Percentiles rank a stretch among this genome's conserved stretches.
Conservation (phyloP, 2,329 filamentous ascomycete genomes). For the Diaporthe nobilis region DNA sequence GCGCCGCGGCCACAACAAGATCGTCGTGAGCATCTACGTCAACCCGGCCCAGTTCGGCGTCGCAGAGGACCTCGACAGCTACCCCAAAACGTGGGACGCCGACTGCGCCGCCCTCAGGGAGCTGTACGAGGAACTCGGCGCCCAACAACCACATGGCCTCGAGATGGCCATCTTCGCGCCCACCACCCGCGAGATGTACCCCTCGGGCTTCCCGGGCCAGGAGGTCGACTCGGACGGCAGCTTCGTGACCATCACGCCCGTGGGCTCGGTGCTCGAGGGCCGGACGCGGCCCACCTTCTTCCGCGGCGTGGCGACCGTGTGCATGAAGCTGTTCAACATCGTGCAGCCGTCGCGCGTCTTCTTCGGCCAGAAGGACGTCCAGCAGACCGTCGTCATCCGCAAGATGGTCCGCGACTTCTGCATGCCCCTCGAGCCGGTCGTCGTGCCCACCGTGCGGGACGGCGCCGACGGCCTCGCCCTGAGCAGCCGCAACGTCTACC, state of each 20-base stretch:
- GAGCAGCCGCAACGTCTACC: slow-evolving; percentile 94
- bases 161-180: slow-evolving; percentile 84
- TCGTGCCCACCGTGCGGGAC: slow-evolving; percentile 78
- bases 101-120: slow-evolving; percentile 78
- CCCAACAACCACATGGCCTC: slow-evolving; percentile 61
- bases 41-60: slow-evolving; percentile 97
- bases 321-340: slow-evolving; percentile 93
- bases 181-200: slow-evolving; percentile 88
- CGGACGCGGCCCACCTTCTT: slow-evolving; percentile 93
- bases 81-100: slow-evolving; percentile 89
- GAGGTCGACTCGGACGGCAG: slow-evolving; percentile 83
- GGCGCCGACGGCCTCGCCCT: slow-evolving; percentile 86
- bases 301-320: slow-evolving; percentile 94
- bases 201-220: slow-evolving; percentile 80
- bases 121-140: slow-evolving; percentile 77
- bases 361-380: slow-evolving; percentile 98
- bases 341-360: slow-evolving; percentile 84
- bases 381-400: slow-evolving; percentile 92
- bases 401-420: slow-evolving; percentile 91
- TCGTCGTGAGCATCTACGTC: slow-evolving; percentile 93
- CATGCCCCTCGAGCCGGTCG: slow-evolving; percentile 79
- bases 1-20: slow-evolving; percentile 81
- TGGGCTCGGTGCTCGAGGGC: slow-evolving; percentile 87
- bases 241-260: slow-evolving; percentile 91
- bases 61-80: slow-evolving; percentile 88